Conservation (phyloP, 768 basidiomycete genomes). For the Glaciozyma antarctica region DNA sequence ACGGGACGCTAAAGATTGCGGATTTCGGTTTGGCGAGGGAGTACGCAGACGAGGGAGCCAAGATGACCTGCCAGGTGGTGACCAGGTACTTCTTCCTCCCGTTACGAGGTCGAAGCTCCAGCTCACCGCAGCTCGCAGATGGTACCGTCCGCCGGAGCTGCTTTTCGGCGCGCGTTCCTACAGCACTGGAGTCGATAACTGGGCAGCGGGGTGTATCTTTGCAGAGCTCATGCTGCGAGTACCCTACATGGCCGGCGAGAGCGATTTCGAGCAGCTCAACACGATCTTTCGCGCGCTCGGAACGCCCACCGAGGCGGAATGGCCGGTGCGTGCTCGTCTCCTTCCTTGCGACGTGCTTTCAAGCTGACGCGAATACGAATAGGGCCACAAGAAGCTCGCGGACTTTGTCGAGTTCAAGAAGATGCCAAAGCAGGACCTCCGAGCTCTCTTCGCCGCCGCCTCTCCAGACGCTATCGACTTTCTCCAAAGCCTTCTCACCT, state of each 20-base stretch:
- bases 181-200: conserved; percentile 82
- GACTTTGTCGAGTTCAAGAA: conserved; percentile 80
- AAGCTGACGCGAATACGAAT: not conserved
- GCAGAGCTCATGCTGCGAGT: conserved; percentile 93
- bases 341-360: too few species aligned
- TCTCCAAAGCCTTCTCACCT: conserved; percentile 65
- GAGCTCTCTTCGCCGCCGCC: conserved; percentile 83
- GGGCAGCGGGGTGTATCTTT: conserved; percentile 97
- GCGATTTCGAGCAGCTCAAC: conserved; percentile 93
- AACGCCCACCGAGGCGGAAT: conserved; percentile 91
- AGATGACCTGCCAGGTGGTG: conserved; percentile 98
- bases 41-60: conserved; percentile 84
- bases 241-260: conserved; percentile 89
- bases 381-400: conserved; percentile 85
- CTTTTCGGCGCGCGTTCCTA: conserved; percentile 85
- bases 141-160: conserved; percentile 96
- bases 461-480: conserved; percentile 75
- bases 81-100: conserved; percentile 59
- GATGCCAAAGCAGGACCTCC: conserved; percentile 70
- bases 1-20: conserved; percentile 89
- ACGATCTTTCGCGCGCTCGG: conserved; percentile 89
- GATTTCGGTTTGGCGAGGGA: conserved; percentile 98
- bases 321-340: conserved; percentile 59
- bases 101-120: not conserved
- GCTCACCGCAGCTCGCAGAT: conserved; percentile 47